Conservation (phyloP, 2,329 filamentous ascomycete genomes). For the Phyllachora maydis region DNA sequence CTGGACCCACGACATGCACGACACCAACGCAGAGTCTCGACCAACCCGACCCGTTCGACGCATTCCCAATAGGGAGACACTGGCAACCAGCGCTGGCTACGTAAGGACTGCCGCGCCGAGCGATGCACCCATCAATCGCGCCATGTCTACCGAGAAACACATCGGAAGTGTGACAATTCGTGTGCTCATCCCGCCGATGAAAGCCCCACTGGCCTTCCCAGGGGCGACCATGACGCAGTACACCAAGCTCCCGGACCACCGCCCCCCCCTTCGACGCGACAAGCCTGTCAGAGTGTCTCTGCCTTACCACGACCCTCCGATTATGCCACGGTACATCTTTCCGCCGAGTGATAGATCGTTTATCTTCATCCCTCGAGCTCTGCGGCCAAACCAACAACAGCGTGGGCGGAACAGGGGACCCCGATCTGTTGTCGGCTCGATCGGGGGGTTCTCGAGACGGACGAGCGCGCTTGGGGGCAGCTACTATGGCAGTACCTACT, state of each 20-base stretch:
- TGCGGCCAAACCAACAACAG: slow-evolving; percentile 74
- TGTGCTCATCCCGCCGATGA: slow-evolving; percentile 60
- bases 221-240: slow-evolving; percentile 74
- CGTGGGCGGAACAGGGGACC: slow-evolving; percentile 56
- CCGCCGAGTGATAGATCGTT: slow-evolving; percentile 82
- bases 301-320: slow-evolving; percentile 36
- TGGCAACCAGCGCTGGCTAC: slow-evolving; percentile 29
- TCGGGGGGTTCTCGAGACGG: slow-evolving; percentile 50
- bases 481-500: slow-evolving; percentile 53
- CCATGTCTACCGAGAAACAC: slow-evolving; percentile 64
- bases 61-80: slow-evolving; percentile 21
- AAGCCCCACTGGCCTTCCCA: slow-evolving; percentile 47
- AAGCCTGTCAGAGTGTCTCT: slow-evolving; percentile 91
- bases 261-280: slow-evolving; percentile 81
- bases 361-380: slow-evolving; percentile 87
- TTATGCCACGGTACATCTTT: slow-evolving; percentile 63
- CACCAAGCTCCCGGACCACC: slow-evolving; percentile 83
- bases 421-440: slow-evolving; percentile 46
- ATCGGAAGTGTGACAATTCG: slow-evolving; percentile 73
- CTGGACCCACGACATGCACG: slow-evolving; percentile 94
- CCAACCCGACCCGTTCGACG: slow-evolving; percentile 19
- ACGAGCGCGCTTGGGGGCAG: slow-evolving; percentile 64
- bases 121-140: slow-evolving; percentile 47
- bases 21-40: slow-evolving; percentile 30
- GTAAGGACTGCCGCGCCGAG: slow-evolving; percentile 37